Evolutionary conservation across 306 rosid species (phyloP), one percentile per base, ranked within the genome.

Genomic region (Begonia fuchsioides): DNA sequence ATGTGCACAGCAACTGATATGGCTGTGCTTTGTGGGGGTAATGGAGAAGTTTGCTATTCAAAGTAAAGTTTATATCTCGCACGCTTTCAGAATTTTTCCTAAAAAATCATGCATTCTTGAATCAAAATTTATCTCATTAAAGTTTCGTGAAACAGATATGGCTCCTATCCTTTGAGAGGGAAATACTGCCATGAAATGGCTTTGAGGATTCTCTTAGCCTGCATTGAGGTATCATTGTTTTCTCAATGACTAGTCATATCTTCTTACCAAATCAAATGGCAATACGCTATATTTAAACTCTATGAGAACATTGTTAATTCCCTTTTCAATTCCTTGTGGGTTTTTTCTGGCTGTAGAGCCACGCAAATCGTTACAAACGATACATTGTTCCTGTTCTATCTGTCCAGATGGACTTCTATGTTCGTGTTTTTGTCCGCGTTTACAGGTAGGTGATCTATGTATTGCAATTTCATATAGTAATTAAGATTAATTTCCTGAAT

Each of bases 1-100:
- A 92, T 92, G 96, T 92, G 98, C 53, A 92, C 96, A 10, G 98
- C 96, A 68, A 92, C 98, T 14, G 96, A 92, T 65, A 85, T 92
- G 98, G 96, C 98, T 13, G 93, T 85, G 45, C 82, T 92, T 39
- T 92, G 98, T 51, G 94, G 98, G 62, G 94, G 86, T 43, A 92
- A 86, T 18, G 98, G 98, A 78, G 96, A 92, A 74, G 98, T 85
- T 58, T 92, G 96, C 93, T 82, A 92, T 76, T 79, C 98, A 56
- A 92, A 92, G 98, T 85, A 81, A 76, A 65, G 52, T 53, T 64
- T 26, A 15, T 62, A 38, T 55, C 59, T 64, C 61, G 64, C 20
- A 58, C 3, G 35, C 35, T 26, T 26, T 26, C 7, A 26, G 35
- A 26, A 26, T 26, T 26, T 26, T 26, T 26, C 8, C 7, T 6